Base-by-base conservation (phyloP, 2,329 filamentous ascomycete genomes). In the Cladosporium sp. region DNA sequence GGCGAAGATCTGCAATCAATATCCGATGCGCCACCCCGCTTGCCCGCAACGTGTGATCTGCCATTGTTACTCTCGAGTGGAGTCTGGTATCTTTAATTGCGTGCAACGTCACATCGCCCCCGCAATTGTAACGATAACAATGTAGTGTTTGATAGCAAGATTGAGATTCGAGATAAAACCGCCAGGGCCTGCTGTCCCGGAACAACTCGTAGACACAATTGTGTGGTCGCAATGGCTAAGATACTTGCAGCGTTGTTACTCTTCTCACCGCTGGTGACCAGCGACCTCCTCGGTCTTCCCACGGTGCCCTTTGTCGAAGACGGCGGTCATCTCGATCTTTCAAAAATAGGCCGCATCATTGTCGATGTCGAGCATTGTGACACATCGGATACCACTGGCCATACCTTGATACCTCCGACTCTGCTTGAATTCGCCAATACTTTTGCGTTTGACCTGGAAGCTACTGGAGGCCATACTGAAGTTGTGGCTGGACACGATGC, bases 371-470 rank as follows among this genome's bases (percentile, higher is more conserved):
- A 71, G 3, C 83, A 78, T 71, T 76, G 79, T 1, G 68, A 80
- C 6, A 66, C 73, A 0, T 77, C 79, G 5, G 80, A 87, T 69
- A 72, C 76, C 0, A 64, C 74, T 10, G 84, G 84, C 26, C 76
- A 81, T 67, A 86, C 83, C 0, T 72, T 84, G 18, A 85, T 86
- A 23, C 84, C 84, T 2, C 84, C 83, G 1, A 83, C 79, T 0
- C 73, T 86, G 2, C 70, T 69, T 10, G 76, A 81, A 3, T 86
- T 86, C 65, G 82, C 82, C 0, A 67, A 70, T 1, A 82, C 79
- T 0, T 86, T 86, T 60, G 77, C 76, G 1, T 68, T 71, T 2
- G 79, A 81, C 66, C 69, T 79, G n/a, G 63, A 67, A 11, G 68
- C 69, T 1, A 68, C 70, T 2, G 59, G 59, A 18, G n/a, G 14